Base-by-base conservation (phyloP, 768 basidiomycete species). In the Lepiota brunneoincarnata region DNA sequence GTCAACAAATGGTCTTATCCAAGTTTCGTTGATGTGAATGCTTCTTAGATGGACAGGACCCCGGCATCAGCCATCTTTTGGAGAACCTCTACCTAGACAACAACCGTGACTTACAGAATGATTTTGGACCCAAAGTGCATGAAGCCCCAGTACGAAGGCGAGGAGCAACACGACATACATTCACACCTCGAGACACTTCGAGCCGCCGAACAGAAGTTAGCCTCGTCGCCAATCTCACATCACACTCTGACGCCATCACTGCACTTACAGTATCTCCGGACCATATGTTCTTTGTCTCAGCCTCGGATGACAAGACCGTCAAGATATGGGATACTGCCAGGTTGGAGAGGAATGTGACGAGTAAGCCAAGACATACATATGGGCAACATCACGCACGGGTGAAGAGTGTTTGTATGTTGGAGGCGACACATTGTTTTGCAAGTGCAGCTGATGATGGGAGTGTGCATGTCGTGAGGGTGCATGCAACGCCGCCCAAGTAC, bases 291-390 rank as follows among this genome's bases (percentile, higher is more conserved):
- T 98, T 99, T 59, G 85, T 95, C 3, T 92, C 96, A 0, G 85
- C 90, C 35, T 96, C 93, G 0, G 86, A 98, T 58, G 96, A 98
- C 69, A 91, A 91, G 73, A 94, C 91, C 0, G 85, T 95, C 64
- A 95, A 93, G 67, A 78, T 91, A 38, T 97, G 93, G 93, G 89
- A 93, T 59, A 89, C 93, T 1, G 89, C 91, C 6, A 78, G 93
- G n/a, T 76, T 98, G 41, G 96, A 98, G 65, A 80, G 95, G 53
- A 98, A 93, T 68, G 91, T 97, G 15, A 92, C 94, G 18, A 88
- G 89, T 65, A 91, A 91, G 73, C 84, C 83, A 51, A 67, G 87
- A 58, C 79, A 87, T 63, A 86, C 85, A 1, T 87, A 88, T 64
- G 68, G 69, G 10, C 76, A 77, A 52, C 76, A 77, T 43, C 74